Evolutionary conservation across 192 early-diverging fungal species (phyloP).

Genomic region (Podila minutissima): DNA sequence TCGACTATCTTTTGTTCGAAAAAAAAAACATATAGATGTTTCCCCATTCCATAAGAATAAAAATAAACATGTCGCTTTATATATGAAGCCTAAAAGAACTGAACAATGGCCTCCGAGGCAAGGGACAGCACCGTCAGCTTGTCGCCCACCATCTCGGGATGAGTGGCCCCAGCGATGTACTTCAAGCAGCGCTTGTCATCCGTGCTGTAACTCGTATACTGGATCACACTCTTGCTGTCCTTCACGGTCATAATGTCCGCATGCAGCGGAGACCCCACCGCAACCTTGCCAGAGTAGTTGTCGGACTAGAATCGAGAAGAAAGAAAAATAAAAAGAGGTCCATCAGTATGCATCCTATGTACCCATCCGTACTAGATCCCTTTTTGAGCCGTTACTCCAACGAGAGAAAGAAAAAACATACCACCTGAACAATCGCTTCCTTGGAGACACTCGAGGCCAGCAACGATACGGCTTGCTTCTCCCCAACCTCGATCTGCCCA

Average conservation of each 20-base stretch:
- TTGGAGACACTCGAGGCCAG: not conserved
- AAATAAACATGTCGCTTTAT: not conserved
- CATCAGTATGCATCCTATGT: too few species aligned
- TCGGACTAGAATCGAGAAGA: not conserved
- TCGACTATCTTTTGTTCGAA: too few species aligned
- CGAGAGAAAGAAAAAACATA: not conserved
- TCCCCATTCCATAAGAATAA: not conserved
- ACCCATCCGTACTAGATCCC: not conserved
- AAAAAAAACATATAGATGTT: too few species aligned
- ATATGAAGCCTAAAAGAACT: not conserved
- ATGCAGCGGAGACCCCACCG: not conserved
- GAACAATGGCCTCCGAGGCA: not conserved
- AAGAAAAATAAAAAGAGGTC: too few species aligned
- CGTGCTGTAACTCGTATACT: not conserved
- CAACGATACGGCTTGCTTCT: not conserved
- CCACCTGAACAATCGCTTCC: not conserved
- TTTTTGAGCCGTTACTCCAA: not conserved
- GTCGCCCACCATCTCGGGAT: not conserved
- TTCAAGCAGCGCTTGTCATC: slow-evolving; percentile 1
- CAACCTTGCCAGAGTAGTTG: slow-evolving; percentile 1
- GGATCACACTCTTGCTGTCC: not conserved
- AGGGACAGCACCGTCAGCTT: not conserved
- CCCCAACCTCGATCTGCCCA: not conserved
- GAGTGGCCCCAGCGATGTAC: not conserved
- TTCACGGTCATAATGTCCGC: not conserved